Evolutionary conservation across 352 stramenopile genomes (phyloP), one percentile per base, ranked within the genome.

Genomic region (Phytophthora macrochlamydospora): DNA sequence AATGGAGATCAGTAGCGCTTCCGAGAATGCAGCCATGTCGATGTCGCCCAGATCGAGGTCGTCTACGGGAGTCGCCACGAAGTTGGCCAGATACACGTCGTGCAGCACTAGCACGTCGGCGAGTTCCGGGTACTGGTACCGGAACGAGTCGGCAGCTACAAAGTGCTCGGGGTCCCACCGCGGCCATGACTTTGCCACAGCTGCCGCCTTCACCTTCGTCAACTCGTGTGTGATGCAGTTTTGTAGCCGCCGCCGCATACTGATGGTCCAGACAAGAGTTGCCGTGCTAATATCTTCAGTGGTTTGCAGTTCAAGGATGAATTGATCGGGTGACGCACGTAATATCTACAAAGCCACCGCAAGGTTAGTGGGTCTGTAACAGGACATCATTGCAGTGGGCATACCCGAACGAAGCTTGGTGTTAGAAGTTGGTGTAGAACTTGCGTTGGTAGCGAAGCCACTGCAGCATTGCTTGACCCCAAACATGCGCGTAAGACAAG

Each of bases 81-180:
- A 93, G 51, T 93, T 92, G 68, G 88, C 81, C 48, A 95, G 75
- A 65, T 94, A 95, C 28, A 95, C 83, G 52, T 93, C 84, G 31
- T 90, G 73, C 37, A 95, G 57, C 31, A 94, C 88, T 7, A 95
- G 66, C 45, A 93, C 81, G 51, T 94, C 76, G 1, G 76, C 56
- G 4, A 95, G 72, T 38, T 93, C 85, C 2, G 81, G 76, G 57
- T 95, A 95, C 52, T 93, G 83, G 42, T 95, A 95, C 6, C 81
- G 85, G 64, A 93, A 95, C 38, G 88, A 94, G 61, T 94, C 88
- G 5, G 85, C 85, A 3, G 88, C 88, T n/a, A 95, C 65, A 62
- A 95, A 94, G 50, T 95, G 86, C 30, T 95, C 84, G 1, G 83
- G 85, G 33, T 94, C 69, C 88, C 88, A 95, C 11, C 79, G 81